A percentile compares a stretch with the other conserved stretches of the same genome.
Conservation (phyloP, 169 alveolate species). For the Cryptosporidium canis region DNA sequence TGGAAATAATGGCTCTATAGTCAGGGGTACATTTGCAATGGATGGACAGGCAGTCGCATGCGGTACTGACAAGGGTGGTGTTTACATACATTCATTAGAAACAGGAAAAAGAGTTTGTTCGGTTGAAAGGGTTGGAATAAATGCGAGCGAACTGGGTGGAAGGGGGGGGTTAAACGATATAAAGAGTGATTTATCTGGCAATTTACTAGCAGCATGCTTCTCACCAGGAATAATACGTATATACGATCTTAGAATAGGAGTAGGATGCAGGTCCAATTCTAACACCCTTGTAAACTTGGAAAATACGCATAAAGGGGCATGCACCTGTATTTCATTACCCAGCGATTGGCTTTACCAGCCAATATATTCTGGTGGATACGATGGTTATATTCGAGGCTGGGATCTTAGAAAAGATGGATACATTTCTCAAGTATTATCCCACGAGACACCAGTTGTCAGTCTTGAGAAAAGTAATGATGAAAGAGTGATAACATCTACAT, state of each 20-base stretch:
- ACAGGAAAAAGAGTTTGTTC: conserved; percentile 48
- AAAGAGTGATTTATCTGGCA: conserved; percentile 32
- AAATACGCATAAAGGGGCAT: conserved; percentile 46
- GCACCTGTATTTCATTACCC: conserved; percentile 40
- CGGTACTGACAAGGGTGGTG: conserved; percentile 48
- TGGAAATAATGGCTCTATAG: conserved; percentile 14
- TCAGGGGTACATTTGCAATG: conserved; percentile 28
- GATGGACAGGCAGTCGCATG: conserved; percentile 29
- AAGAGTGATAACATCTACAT: conserved; percentile 27
- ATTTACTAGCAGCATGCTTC: conserved; percentile 22
- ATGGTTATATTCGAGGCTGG: conserved; percentile 59
- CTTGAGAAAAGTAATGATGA: conserved; percentile 5
- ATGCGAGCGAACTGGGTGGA: background rate
- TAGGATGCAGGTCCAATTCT: background rate
- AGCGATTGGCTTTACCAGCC: background rate
- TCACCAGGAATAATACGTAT: conserved; percentile 26
- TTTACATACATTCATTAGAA: conserved; percentile 11
- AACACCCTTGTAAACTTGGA: background rate
- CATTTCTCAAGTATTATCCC: conserved; percentile 32
- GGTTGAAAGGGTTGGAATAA: background rate
- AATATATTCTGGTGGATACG: conserved; percentile 55
- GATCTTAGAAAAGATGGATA: conserved; percentile 39
- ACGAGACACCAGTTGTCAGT: conserved; percentile 22
- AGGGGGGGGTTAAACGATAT: conserved; percentile 35
- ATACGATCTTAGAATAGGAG: conserved; percentile 14